Conservation (phyloP, 352 stramenopile species). For the Phytophthora podocarpi region DNA sequence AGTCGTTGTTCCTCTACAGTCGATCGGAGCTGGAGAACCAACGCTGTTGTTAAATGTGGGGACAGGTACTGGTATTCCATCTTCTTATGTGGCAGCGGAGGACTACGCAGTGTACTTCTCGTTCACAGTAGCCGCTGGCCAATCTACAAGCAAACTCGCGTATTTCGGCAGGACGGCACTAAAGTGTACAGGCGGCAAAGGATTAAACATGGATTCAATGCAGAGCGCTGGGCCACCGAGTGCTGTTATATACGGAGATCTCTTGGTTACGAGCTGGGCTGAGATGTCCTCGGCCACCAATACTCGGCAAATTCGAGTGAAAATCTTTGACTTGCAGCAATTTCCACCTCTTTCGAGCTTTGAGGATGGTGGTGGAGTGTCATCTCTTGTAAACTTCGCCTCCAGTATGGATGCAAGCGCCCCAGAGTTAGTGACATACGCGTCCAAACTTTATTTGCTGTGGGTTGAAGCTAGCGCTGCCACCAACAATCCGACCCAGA, state of each 20-base stretch:
- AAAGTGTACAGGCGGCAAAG: constrained; percentile 46
- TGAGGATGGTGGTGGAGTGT: constrained; percentile 46
- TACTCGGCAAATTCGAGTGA: constrained; percentile 51
- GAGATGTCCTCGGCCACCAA: constrained; percentile 32
- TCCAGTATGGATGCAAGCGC: constrained; percentile 37
- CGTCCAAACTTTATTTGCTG: constrained; percentile 45
- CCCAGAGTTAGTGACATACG: constrained; percentile 33
- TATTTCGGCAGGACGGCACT: constrained; percentile 51
- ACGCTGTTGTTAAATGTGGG: constrained; percentile 52
- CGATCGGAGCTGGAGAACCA: constrained; percentile 32
- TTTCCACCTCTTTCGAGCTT: constrained; percentile 41
- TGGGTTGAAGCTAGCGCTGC: constrained; percentile 54
- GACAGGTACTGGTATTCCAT: constrained; percentile 15
- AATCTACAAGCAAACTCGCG: constrained; percentile 49
- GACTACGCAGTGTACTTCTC: constrained; percentile 60
- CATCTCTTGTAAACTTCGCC: constrained; percentile 55
- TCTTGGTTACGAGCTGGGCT: constrained; percentile 56
- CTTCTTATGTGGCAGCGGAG: constrained; percentile 42
- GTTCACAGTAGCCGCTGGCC: constrained; percentile 39
- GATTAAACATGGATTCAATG: constrained; percentile 50
- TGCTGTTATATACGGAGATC: constrained; percentile 31
- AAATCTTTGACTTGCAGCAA: constrained; percentile 38
- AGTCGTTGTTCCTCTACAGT: constrained; percentile 29
- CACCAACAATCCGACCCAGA: constrained; percentile 44
- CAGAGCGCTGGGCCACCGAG: constrained; percentile 33